Percentiles rank a stretch among this genome's conserved stretches.
These are phyloP conservation scores for Pythium scleroteichum DNA, from an alignment of 352 stramenopile species.

Conservation along the genomic window DNA sequence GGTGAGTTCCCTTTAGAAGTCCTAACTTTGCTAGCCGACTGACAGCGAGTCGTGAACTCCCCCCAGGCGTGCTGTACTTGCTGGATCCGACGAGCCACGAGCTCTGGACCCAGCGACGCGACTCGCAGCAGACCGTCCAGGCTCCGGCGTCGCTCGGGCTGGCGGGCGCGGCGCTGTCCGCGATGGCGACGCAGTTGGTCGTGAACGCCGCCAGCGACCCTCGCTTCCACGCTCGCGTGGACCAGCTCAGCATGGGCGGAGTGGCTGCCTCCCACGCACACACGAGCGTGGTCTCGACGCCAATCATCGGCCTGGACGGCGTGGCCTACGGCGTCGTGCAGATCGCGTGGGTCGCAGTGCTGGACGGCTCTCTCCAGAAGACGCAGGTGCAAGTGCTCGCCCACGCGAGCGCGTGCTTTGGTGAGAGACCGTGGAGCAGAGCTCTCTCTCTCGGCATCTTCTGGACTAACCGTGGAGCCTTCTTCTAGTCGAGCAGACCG, in stretches of 20 bases:
- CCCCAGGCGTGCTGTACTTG: constrained; percentile 44
- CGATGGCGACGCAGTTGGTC: constrained; percentile 37
- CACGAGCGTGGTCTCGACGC: constrained; percentile 42
- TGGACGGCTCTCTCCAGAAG: neutral
- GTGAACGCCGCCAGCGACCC: constrained; percentile 41
- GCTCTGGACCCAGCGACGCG: constrained; percentile 59
- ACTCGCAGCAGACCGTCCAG: constrained; percentile 38
- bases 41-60: too few relatives aligned
- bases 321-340: constrained; percentile 55
- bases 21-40: too few relatives aligned
- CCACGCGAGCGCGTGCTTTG: constrained; percentile 47
- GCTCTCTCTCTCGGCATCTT: neutral
- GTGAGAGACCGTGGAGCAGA: constrained; percentile 26
- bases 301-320: constrained; percentile 48
- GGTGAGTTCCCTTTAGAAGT: constrained; percentile 18
- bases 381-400: constrained; percentile 30
- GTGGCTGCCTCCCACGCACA: constrained; percentile 2
- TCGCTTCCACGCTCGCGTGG: constrained; percentile 64
- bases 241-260: constrained; percentile 48
- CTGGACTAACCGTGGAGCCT: constrained; percentile 4
- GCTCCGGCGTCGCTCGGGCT: constrained; percentile 59
- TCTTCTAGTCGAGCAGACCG: constrained; percentile 55
- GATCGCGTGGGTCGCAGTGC: constrained; percentile 33
- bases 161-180: constrained; percentile 47
- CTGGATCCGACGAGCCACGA: constrained; percentile 64